A percentile compares a stretch with the other conserved stretches of the same genome.
Evolutionary conservation across 2,329 filamentous ascomycete genomes (phyloP).

Genomic region (Aspergillus sclerotialis): DNA sequence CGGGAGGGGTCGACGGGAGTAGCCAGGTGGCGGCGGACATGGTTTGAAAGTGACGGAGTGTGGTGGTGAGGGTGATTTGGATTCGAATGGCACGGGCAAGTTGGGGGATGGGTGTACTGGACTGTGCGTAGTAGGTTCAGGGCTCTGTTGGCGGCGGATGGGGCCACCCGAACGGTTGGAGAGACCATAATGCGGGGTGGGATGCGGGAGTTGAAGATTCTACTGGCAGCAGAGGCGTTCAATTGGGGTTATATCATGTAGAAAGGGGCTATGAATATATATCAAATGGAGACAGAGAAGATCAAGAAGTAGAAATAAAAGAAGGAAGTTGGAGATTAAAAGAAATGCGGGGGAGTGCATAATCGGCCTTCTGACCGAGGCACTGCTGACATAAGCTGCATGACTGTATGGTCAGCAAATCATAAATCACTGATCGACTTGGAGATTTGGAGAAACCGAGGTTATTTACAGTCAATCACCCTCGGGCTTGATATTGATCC

Average conservation of each 20-base stretch:
- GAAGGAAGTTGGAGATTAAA: constrained; percentile 1
- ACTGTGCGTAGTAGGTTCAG: constrained; percentile 72
- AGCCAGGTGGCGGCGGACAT: constrained; percentile 59
- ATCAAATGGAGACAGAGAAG: not conserved
- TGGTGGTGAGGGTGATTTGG: constrained; percentile 69
- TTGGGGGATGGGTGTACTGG: constrained; percentile 79
- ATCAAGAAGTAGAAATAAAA: not conserved
- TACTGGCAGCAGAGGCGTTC: too few relatives aligned
- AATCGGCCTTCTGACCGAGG: constrained; percentile 1
- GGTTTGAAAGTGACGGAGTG: constrained; percentile 41
- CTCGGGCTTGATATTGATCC: too few relatives aligned
- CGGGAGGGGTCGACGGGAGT: constrained; percentile 65
- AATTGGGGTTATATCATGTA: too few relatives aligned
- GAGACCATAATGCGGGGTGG: constrained; percentile 21
- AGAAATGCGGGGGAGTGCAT: constrained; percentile 4
- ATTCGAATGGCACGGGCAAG: constrained; percentile 89
- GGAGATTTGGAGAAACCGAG: not conserved
- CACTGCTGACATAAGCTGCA: too few relatives aligned
- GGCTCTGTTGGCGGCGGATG: constrained; percentile 40
- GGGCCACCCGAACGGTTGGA: constrained; percentile 38
- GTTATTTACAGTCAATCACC: too few relatives aligned
- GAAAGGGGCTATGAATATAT: too few relatives aligned
- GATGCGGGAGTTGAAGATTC: not conserved
- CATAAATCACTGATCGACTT: too few relatives aligned
- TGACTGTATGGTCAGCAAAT: too few relatives aligned